Conservation (phyloP, 306 rosid genomes). For the Herpetospermum pedunculosum region DNA sequence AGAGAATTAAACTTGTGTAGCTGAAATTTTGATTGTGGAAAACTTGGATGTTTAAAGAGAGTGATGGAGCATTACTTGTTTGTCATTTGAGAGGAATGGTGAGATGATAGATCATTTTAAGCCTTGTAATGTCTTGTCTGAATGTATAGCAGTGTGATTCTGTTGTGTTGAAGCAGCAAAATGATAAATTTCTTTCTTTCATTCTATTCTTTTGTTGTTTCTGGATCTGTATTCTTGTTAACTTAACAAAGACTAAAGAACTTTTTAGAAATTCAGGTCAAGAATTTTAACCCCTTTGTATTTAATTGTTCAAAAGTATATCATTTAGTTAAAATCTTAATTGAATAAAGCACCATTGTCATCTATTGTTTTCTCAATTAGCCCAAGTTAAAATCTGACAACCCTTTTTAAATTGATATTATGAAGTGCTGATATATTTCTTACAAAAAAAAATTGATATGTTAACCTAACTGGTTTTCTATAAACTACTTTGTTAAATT, state of each 20-base stretch:
- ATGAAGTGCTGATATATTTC: no score
- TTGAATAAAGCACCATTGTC: no score
- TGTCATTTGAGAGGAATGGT: neutral
- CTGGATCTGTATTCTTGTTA: neutral
- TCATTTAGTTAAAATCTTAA: no score
- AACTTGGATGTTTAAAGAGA: neutral
- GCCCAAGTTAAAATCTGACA: no score
- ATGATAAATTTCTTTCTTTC: neutral
- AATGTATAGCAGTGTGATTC: neutral
- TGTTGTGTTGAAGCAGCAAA: neutral
- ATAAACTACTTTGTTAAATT: no score
- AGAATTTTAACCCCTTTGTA: neutral
- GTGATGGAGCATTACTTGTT: neutral
- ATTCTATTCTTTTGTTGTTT: neutral
- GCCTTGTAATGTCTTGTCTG: neutral
- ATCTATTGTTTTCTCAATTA: no score
- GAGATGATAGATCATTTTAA: constrained; percentile 2
- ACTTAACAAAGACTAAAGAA: neutral
- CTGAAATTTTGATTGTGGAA: constrained; percentile 1
- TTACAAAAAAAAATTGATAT: no score
- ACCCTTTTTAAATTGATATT: no score
- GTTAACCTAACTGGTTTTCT: no score
- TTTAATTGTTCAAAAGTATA: no score
- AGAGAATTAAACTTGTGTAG: neutral
- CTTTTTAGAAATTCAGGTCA: neutral